phyloP scores from a whole-genome alignment of 495 filamentous ascomycete genomes.

The Venustampulla echinocandica region DNA sequence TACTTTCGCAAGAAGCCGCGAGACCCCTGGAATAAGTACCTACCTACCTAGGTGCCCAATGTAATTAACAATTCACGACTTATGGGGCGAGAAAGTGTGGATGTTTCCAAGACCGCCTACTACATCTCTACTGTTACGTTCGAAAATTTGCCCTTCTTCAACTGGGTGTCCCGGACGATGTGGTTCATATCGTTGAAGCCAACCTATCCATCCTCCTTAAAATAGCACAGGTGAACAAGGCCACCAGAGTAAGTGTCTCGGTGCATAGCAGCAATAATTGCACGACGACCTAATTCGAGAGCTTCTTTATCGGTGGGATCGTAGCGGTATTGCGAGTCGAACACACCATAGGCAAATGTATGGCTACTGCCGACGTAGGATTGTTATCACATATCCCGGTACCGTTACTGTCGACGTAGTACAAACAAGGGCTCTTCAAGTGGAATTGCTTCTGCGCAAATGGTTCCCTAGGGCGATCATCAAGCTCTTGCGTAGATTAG shows the following conservation, averaged over 20 bases:
- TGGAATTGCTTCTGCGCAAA: slow-evolving; percentile 97
- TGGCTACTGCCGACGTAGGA: slow-evolving; percentile 98
- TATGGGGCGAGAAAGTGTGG: too few relatives aligned
- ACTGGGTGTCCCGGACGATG: slow-evolving; percentile 98
- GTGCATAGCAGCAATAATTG: slow-evolving; percentile 91
- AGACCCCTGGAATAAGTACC: too few relatives aligned
- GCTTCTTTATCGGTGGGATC: slow-evolving; percentile 80
- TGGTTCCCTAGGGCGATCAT: too few relatives aligned
- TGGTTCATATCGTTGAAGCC: slow-evolving; percentile 93
- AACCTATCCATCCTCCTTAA: slow-evolving; percentile 97
- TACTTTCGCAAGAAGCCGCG: too few relatives aligned
- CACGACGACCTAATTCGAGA: slow-evolving; percentile 78
- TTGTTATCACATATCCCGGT: slow-evolving; percentile 81
- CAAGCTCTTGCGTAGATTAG: too few relatives aligned
- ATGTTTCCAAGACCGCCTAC: too few relatives aligned
- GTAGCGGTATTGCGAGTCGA: slow-evolving; percentile 90
- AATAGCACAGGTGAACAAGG: slow-evolving; percentile 96
- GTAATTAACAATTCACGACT: too few relatives aligned
- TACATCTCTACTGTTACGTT: slow-evolving; percentile 79
- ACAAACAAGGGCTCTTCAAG: slow-evolving; percentile 91
- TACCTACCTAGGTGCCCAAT: too few relatives aligned
- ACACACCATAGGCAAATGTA: slow-evolving; percentile 96
- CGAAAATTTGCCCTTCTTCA: slow-evolving; percentile 95
- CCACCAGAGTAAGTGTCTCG: slow-evolving; percentile 96
- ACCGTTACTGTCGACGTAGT: slow-evolving; percentile 98